Conservation (phyloP, 306 rosid species). For the Mimosa bimucronata region DNA sequence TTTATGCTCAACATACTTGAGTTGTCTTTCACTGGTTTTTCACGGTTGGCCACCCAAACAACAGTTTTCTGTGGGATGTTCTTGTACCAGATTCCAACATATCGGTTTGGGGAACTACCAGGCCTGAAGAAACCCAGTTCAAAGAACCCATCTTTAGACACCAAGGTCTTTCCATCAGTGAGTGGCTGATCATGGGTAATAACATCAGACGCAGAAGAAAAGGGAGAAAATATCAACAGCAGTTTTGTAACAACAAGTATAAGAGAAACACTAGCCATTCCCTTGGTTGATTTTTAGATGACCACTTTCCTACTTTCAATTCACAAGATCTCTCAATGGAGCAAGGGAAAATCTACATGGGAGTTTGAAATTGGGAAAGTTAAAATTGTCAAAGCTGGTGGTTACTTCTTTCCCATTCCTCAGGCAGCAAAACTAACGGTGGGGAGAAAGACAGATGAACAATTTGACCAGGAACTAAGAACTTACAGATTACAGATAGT, state of each 20-base stretch:
- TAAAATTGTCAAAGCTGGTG: background rate
- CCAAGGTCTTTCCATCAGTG: conserved; percentile 41
- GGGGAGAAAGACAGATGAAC: background rate
- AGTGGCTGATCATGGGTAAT: conserved; percentile 38
- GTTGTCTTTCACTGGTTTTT: conserved; percentile 38
- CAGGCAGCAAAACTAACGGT: background rate
- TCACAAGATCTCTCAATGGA: background rate
- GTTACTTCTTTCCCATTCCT: background rate
- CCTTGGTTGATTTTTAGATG: background rate
- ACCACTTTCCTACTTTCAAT: background rate
- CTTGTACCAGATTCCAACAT: conserved; percentile 15
- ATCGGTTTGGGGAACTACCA: conserved; percentile 34
- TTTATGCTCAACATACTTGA: conserved; percentile 31
- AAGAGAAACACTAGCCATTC: conserved; percentile 5
- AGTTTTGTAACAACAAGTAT: conserved; percentile 13
- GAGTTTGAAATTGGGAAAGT: background rate
- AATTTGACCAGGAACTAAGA: background rate
- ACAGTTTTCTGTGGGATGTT: conserved; percentile 4
- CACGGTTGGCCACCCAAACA: conserved; percentile 42
- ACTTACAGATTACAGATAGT: background rate
- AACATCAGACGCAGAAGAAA: conserved; percentile 36
- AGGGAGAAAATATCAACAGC: background rate
- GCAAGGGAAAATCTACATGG: background rate
- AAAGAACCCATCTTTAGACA: conserved; percentile 47
- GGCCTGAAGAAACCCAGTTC: conserved; percentile 66